Evolutionary conservation across 2,329 filamentous ascomycete species (phyloP), one percentile per base, ranked within the genome.

Genomic region (Aspergillus costaricaensis): DNA sequence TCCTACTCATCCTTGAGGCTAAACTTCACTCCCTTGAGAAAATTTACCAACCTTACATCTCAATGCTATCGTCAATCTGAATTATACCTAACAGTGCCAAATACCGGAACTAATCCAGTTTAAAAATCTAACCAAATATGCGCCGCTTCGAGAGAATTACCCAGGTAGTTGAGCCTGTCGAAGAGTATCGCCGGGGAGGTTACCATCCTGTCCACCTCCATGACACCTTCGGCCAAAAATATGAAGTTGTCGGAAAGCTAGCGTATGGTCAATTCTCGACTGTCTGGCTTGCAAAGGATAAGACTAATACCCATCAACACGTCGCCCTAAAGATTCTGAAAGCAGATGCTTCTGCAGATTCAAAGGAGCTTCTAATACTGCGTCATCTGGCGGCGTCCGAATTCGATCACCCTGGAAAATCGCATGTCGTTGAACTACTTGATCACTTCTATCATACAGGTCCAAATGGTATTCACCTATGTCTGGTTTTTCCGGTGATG

Each of bases 251-350:
- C 49, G 66, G 57, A 59, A 70, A 68, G 32, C 52, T 64, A 39
- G 62, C 59, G 3, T 67, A 51, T 51, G 67, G 67, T 5, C 62
- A 61, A 38, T 65, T 54, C 52, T 68, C 66, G 5, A 72, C 70
- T n/a, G 69, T 70, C 23, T 71, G 68, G 67, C 55, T 70, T 51
- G 66, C 69, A 17, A 8, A 62, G 21, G 65, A 71, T 32, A 21
- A 55, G 57, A 57, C 55, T 43, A 70, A 66, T 38, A 44, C 61
- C 39, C 41, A 66, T 30, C 61, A 15, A 52, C 30, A 68, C 2
- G 67, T 71, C 15, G 63, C 63, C 8, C 57, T 71, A 48, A 71
- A 70, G 44, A 67, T 71, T 44, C 60, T 71, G 10, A 70, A 70
- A 59, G 67, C 69, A 21, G 56, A 65, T 53, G 55, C 50, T 27